Evolutionary conservation across 257 asterid genomes (phyloP).

Genomic region (Nicotiana tabacum): DNA sequence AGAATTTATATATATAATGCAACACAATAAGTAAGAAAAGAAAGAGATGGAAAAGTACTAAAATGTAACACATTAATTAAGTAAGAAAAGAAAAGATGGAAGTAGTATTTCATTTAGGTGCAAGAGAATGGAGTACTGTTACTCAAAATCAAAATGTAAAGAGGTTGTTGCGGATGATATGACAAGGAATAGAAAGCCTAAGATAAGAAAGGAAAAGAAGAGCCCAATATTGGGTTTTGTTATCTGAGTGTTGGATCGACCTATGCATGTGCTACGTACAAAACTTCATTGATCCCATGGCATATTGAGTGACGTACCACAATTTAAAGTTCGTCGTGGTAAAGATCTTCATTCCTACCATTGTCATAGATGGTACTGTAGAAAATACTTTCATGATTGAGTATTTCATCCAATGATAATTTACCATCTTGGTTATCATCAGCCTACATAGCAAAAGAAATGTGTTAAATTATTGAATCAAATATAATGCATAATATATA

Average conservation of each 20-base stretch:
- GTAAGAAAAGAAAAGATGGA: no score
- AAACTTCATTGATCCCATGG: background rate
- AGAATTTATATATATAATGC: no score
- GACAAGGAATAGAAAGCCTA: background rate
- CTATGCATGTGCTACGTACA: background rate
- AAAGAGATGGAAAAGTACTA: no score
- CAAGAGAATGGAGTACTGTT: background rate
- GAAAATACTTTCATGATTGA: conserved; percentile 21
- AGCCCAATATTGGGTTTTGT: background rate
- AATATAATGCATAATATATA: background rate
- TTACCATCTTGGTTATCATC: conserved; percentile 30
- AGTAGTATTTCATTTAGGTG: background rate
- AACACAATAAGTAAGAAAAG: no score
- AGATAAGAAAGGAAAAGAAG: background rate
- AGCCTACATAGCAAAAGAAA: conserved; percentile 7
- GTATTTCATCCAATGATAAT: conserved; percentile 24
- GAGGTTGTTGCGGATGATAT: background rate
- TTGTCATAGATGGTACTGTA: conserved; percentile 19
- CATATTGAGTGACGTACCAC: background rate
- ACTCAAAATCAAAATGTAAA: background rate
- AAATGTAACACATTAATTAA: background rate
- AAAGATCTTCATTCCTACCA: background rate
- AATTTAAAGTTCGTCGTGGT: conserved; percentile 27
- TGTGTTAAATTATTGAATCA: background rate
- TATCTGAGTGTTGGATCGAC: background rate